Percentiles rank a stretch among this genome's conserved stretches.
phyloP scores from a whole-genome alignment of 768 basidiomycete genomes.

The Kwoniella sp. region DNA sequence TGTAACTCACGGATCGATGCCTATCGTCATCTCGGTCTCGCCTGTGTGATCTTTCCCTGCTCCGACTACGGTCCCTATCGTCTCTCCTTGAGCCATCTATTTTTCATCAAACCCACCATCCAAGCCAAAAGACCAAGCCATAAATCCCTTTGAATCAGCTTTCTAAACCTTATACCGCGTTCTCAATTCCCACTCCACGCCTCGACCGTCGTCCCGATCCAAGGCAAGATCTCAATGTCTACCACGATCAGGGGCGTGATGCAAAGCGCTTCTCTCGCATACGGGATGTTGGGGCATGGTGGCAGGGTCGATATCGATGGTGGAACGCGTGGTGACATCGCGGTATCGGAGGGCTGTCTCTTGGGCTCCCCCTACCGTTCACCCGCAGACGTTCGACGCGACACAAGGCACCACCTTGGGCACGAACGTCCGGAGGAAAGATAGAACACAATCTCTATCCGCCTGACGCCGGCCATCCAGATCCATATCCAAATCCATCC shows the following conservation, averaged over 20 bases:
- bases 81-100: conserved; percentile 31
- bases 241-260: neutral
- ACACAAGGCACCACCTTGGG: neutral
- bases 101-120: conserved; percentile 6
- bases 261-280: neutral
- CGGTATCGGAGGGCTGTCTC: neutral
- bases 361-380: neutral
- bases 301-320: neutral
- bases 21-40: conserved; percentile 55
- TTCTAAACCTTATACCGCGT: conserved; percentile 5
- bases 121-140: conserved; percentile 9
- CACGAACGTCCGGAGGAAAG: neutral
- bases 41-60: conserved; percentile 45
- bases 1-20: conserved; percentile 64
- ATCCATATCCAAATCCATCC: conserved; percentile 5
- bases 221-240: neutral
- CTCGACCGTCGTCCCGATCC: neutral
- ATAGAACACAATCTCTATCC: neutral
- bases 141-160: conserved; percentile 9
- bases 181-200: neutral
- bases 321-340: neutral
- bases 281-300: neutral
- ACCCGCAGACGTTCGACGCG: neutral
- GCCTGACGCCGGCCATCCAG: neutral
- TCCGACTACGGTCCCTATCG: conserved; percentile 40